Percentiles rank a stretch among this genome's conserved stretches.
phyloP scores from a whole-genome alignment of 73 alveolate species.

The Diophrys appendiculata region DNA sequence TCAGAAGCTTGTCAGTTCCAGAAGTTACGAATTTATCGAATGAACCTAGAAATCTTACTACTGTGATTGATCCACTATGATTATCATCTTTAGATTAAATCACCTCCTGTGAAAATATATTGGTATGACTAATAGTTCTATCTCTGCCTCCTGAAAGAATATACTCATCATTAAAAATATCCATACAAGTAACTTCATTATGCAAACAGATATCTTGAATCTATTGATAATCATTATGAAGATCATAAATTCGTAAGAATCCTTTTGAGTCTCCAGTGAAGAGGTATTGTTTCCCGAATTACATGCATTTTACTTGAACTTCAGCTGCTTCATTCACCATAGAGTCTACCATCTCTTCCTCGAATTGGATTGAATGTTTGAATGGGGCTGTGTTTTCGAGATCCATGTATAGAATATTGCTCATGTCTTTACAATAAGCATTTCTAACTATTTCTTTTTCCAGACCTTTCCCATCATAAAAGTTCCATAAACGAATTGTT shows the following conservation, averaged over 20 bases:
- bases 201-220: conserved; percentile 15
- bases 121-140: conserved; percentile 45
- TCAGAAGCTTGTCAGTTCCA: conserved; percentile 76
- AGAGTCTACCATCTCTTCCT: not conserved
- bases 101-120: conserved; percentile 37
- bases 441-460: conserved; percentile 56
- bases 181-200: conserved; percentile 58
- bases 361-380: not conserved
- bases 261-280: conserved; percentile 68
- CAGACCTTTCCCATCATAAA: conserved; percentile 39
- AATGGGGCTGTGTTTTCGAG: not conserved
- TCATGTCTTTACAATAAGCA: conserved; percentile 75
- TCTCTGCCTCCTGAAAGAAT: conserved; percentile 74
- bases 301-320: conserved; percentile 36
- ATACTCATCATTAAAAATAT: conserved; percentile 25
- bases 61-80: conserved; percentile 75
- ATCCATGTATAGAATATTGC: conserved; percentile 62
- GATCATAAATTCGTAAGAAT: conserved; percentile 32
- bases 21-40: conserved; percentile 61
- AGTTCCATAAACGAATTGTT: conserved; percentile 84
- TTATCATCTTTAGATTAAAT: conserved; percentile 63
- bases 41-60: conserved; percentile 65
- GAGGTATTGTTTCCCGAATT: conserved; percentile 50
- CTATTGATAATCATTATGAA: not conserved
- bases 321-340: not conserved